Conservation (phyloP, 2,329 filamentous ascomycete genomes). For the Botrytis aclada region DNA sequence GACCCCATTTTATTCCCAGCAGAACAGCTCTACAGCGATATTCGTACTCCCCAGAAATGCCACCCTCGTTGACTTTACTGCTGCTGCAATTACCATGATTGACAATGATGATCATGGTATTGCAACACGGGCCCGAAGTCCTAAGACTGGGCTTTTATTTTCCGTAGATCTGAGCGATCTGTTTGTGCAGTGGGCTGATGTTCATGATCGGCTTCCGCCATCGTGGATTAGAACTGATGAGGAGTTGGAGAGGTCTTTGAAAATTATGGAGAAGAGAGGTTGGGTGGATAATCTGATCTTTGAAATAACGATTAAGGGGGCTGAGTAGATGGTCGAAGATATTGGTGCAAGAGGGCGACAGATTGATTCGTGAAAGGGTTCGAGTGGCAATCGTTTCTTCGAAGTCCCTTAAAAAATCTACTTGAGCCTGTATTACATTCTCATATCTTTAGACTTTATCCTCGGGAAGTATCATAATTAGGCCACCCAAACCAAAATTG, state of each 20-base stretch:
- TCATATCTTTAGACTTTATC: constrained; percentile 25
- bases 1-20: not conserved
- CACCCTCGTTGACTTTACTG: not conserved
- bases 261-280: not conserved
- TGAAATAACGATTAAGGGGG: not conserved
- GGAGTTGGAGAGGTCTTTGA: not conserved
- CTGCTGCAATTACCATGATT: not conserved
- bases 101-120: not conserved
- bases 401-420: not conserved
- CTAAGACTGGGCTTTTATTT: not conserved
- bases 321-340: not conserved
- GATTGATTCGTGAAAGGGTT: not conserved
- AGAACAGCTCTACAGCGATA: not conserved
- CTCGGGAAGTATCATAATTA: not conserved
- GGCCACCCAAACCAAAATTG: not conserved
- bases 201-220: not conserved
- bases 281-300: not conserved
- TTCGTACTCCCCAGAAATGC: not conserved
- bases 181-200: not conserved
- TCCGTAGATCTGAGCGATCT: not conserved
- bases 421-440: constrained; percentile 24
- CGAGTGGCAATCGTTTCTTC: too few species aligned
- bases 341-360: not conserved
- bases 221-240: not conserved
- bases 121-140: not conserved